Conservation (phyloP, 2,329 filamentous ascomycete genomes). For the Aspergillus brasiliensis region DNA sequence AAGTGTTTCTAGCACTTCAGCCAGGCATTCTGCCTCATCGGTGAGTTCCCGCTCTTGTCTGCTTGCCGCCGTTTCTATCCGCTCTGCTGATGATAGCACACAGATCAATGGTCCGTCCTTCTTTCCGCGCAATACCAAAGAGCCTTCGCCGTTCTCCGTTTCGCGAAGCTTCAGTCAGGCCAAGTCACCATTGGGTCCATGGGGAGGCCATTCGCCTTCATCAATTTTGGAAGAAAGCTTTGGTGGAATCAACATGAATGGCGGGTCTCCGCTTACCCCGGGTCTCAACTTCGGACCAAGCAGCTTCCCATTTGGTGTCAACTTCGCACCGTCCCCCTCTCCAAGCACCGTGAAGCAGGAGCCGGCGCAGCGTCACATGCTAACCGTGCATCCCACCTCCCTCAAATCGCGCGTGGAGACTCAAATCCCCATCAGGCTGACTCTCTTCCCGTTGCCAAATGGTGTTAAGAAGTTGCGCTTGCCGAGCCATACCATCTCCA, state of each 20-base stretch:
- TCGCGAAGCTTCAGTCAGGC: slow-evolving; percentile 32
- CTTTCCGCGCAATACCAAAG: slow-evolving; percentile 38
- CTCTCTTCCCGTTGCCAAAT: slow-evolving; percentile 71
- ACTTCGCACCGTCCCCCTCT: slow-evolving; percentile 31
- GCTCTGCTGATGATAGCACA: slow-evolving; percentile 13
- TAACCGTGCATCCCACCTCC: slow-evolving; percentile 68
- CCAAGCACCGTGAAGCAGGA: slow-evolving; percentile 34
- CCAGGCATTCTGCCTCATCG: slow-evolving; percentile 29
- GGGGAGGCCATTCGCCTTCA: slow-evolving; percentile 47
- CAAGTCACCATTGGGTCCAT: slow-evolving; percentile 38
- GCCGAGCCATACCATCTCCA: slow-evolving; percentile 87
- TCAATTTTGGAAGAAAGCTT: slow-evolving; percentile 49
- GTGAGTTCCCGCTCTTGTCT: slow-evolving; percentile 26
- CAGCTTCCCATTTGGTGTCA: slow-evolving; percentile 43
- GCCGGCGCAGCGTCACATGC: slow-evolving; percentile 40
- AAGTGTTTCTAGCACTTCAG: slow-evolving; percentile 27
- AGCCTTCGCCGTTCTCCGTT: slow-evolving; percentile 41
- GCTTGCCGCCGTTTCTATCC: background rate
- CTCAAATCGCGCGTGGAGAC: slow-evolving; percentile 93
- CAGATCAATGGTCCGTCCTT: slow-evolving; percentile 34
- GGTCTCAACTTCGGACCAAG: slow-evolving; percentile 39
- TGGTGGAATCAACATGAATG: slow-evolving; percentile 49
- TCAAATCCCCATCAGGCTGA: slow-evolving; percentile 86
- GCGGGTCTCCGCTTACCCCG: slow-evolving; percentile 44
- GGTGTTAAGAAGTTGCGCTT: slow-evolving; percentile 81